Percentiles rank a stretch among this genome's conserved stretches.
Conservation (phyloP, 371 early-diverging fungal genomes). For the Zychaea mexicana region DNA sequence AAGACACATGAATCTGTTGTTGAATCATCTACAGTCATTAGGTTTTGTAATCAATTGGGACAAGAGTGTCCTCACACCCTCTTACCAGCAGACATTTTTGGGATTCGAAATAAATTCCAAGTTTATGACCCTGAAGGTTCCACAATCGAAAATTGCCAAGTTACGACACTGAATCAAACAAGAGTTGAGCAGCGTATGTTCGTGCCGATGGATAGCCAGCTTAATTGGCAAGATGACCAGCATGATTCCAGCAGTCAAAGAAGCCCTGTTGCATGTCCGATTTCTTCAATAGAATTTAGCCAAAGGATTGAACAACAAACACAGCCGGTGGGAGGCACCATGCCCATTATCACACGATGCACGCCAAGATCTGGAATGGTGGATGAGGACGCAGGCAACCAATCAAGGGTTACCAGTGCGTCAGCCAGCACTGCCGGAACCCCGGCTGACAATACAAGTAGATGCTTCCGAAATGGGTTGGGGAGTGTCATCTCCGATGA, state of each 20-base stretch:
- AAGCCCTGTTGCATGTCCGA: conserved; percentile 16
- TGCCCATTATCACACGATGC: neutral
- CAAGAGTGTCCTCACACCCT: conserved; percentile 8
- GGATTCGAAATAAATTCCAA: conserved; percentile 12
- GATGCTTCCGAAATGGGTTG: conserved; percentile 13
- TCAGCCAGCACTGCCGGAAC: neutral
- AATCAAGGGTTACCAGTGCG: conserved; percentile 2
- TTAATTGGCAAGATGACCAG: conserved; percentile 17
- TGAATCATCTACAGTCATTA: neutral
- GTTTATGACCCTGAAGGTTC: conserved; percentile 12
- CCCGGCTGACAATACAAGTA: neutral
- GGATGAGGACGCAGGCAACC: neutral
- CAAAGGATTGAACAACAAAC: neutral
- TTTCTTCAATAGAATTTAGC: conserved; percentile 18
- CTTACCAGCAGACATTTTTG: conserved; percentile 9
- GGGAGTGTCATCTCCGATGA: neutral
- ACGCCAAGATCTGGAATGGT: conserved; percentile 2
- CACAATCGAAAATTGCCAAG: conserved; percentile 5
- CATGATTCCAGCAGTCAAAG: neutral
- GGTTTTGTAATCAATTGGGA: conserved; percentile 10
- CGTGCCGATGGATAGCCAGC: conserved; percentile 16
- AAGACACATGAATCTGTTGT: neutral
- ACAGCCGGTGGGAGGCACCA: conserved; percentile 11
- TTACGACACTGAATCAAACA: neutral
- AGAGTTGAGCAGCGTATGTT: neutral